Evolutionary conservation across 192 early-diverging fungal genomes (phyloP), one percentile per base, ranked within the genome.

Genomic region (Podila verticillata): DNA sequence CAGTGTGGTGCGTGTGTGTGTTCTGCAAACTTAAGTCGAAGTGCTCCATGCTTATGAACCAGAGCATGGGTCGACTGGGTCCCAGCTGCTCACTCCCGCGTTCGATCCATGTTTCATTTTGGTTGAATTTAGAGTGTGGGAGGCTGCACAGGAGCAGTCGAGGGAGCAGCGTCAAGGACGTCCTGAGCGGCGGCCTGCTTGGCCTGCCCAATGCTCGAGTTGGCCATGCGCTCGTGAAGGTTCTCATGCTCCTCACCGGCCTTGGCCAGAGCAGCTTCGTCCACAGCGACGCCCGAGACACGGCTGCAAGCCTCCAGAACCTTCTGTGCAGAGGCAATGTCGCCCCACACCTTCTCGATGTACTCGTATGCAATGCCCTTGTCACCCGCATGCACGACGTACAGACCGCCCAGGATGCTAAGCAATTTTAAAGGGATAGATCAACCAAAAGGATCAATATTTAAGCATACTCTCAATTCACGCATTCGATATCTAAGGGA

Each of bases 341-440:
- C 84, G 0, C 86, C 86, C 72, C 78, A 87, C 1, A 83, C 67
- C 61, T 81, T 72, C 63, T 87, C 86, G 22, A 70, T 71, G 51
- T 87, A 70, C 64, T 83, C 84, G 36, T 84, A 87, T 29, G 68
- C 79, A 58, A 85, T 71, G 1, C 83, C 83, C n/a, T 63, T 20
- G 31, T 80, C 47, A 7, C 61, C 80, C 0, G 35, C 30, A 4
- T 72, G 26, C 10, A 87, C 62, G 17, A 87, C 39, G n/a, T 79
- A 75, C 6, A 84, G 24, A 26, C 86, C 86, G 9, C 86, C 86
- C 5, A 85, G 71, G 63, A 84, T 82, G 22, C 75, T 70, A 65
- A 19, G 29, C 26, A 39, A 39, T 12, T 8, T 54, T 5, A 54
- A 54, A 54, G 19, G 0, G 49, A 54, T 54, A 22, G 5, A 54